Evolutionary conservation across 208 protist species (phyloP).

Genomic region (Porcisia hertigi): DNA sequence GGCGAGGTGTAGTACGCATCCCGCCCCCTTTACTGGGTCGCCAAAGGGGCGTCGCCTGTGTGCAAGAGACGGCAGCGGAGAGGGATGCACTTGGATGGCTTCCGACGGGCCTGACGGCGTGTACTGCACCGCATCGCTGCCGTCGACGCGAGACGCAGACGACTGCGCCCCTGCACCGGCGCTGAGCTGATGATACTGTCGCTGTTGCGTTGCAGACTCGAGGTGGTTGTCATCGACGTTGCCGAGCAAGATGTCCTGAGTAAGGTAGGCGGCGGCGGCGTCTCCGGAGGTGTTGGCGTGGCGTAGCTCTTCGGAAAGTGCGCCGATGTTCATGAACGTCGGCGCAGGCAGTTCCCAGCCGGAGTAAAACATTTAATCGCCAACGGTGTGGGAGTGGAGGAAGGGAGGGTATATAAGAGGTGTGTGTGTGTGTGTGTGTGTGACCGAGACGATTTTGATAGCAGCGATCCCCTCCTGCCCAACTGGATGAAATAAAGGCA

Average conservation of each 20-base stretch:
- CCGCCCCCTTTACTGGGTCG: not conserved
- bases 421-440: not conserved
- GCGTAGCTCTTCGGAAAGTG: constrained; percentile 13
- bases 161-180: not conserved
- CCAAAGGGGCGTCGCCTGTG: not conserved
- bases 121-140: not conserved
- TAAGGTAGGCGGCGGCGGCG: constrained; percentile 26
- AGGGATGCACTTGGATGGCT: not conserved
- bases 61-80: not conserved
- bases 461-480: too few relatives aligned
- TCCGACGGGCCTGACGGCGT: not conserved
- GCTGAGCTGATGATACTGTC: not conserved
- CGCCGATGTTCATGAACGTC: constrained; percentile 33
- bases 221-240: not conserved
- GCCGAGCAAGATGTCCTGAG: constrained; percentile 23
- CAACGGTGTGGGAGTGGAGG: not conserved
- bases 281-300: constrained; percentile 6
- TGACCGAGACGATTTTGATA: not conserved
- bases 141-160: not conserved
- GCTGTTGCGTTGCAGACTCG: not conserved
- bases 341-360: constrained; percentile 57
- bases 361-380: constrained; percentile 63
- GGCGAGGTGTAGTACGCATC: constrained; percentile 29
- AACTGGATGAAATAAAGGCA: too few relatives aligned
- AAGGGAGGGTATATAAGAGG: not conserved